Percentiles rank a stretch among this genome's conserved stretches.
Evolutionary conservation across 331 rosid genomes (phyloP).

Genomic region (Acacia pycnantha): DNA sequence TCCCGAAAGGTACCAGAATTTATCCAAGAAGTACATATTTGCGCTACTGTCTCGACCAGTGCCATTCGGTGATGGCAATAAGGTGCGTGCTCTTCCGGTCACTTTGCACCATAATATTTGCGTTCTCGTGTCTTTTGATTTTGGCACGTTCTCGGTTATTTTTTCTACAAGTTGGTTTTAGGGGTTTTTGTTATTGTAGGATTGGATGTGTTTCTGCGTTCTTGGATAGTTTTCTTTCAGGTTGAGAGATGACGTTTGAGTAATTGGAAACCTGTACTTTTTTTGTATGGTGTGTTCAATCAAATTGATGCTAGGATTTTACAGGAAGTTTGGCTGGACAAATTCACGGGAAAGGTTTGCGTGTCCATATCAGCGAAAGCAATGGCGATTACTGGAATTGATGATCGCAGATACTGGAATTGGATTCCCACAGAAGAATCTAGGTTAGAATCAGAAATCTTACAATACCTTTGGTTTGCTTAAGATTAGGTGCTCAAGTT

Average conservation of each 20-base stretch:
- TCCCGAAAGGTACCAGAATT: conserved; percentile 47
- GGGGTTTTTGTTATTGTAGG: not conserved
- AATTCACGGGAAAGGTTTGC: conserved; percentile 64
- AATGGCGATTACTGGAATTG: conserved; percentile 70
- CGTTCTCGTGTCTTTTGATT: not conserved
- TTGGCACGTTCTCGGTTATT: conserved; percentile 6
- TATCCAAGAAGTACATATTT: conserved; percentile 66
- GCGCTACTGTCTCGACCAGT: conserved; percentile 67
- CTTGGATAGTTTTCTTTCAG: conserved; percentile 36
- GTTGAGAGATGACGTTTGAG: not conserved
- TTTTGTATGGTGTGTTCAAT: not conserved
- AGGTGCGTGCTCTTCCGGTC: conserved; percentile 42
- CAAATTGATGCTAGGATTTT: conserved; percentile 31
- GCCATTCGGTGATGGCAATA: conserved; percentile 58
- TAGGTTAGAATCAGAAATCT: conserved; percentile 46
- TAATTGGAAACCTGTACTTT: not conserved
- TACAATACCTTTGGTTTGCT: not conserved
- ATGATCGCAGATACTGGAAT: conserved; percentile 81
- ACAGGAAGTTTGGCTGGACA: conserved; percentile 71
- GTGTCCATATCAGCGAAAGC: conserved; percentile 67
- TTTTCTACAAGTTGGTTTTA: not conserved
- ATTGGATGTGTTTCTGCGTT: conserved; percentile 25
- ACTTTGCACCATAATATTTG: not conserved
- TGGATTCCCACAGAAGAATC: conserved; percentile 81
- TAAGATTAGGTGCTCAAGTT: not conserved